Conservation (phyloP, 2,329 filamentous ascomycete species). For the Sordariomycetes sp. region DNA sequence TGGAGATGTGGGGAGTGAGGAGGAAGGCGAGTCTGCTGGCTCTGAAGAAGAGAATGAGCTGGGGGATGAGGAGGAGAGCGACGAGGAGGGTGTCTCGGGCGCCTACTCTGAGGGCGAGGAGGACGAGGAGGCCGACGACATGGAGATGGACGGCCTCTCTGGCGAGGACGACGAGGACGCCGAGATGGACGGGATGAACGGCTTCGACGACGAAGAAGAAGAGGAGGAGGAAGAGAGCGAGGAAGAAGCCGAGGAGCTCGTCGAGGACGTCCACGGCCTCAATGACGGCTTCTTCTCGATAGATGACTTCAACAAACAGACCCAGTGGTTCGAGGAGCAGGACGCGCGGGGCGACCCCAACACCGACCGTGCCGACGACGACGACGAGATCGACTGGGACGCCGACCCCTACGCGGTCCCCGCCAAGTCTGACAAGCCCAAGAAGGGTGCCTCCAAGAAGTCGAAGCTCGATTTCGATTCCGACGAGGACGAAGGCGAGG, state of each 20-base stretch:
- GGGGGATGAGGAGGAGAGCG: constrained; percentile 15
- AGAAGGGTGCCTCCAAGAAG: constrained; percentile 16
- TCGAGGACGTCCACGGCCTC: constrained; percentile 67
- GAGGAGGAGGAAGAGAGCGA: constrained; percentile 15
- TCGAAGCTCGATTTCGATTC: background rate
- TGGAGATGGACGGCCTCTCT: constrained; percentile 5
- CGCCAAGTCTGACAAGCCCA: constrained; percentile 13
- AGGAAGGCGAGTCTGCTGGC: constrained; percentile 11
- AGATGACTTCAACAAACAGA: constrained; percentile 91
- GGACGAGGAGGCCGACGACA: constrained; percentile 19
- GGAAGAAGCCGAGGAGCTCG: constrained; percentile 29
- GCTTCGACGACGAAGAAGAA: constrained; percentile 11
- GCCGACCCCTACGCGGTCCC: constrained; percentile 52
- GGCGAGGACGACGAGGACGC: background rate
- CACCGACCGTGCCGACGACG: constrained; percentile 63
- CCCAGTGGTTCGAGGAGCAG: constrained; percentile 77
- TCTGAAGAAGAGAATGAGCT: constrained; percentile 7
- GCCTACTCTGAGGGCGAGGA: constrained; percentile 16
- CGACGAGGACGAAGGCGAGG: constrained; percentile 10
- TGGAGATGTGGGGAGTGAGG: constrained; percentile 12
- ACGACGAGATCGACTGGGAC: constrained; percentile 82
- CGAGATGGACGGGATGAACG: constrained; percentile 13
- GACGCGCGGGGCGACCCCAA: constrained; percentile 66
- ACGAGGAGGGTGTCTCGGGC: too few relatives aligned
- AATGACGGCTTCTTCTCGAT: constrained; percentile 99